A percentile compares a stretch with the other conserved stretches of the same genome.
Evolutionary conservation across 306 rosid species (phyloP).

Genomic region (Pterocarpus macrocarpus): DNA sequence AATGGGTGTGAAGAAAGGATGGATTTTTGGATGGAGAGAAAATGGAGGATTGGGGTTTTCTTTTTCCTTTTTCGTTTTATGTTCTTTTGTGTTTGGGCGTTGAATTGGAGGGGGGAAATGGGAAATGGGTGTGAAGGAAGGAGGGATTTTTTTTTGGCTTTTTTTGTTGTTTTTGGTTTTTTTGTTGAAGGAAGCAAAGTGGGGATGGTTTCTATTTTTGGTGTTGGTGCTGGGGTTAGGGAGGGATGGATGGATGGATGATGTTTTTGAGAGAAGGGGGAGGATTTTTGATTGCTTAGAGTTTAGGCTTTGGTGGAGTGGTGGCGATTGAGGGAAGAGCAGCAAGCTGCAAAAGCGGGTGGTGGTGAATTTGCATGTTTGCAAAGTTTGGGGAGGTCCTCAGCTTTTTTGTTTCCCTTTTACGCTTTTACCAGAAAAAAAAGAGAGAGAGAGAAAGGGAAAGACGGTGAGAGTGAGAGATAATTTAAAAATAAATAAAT

Average conservation of each 20-base stretch:
- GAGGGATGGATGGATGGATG: neutral
- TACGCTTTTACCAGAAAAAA: slow-evolving; percentile 26
- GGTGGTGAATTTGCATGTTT: slow-evolving; percentile 50
- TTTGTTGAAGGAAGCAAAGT: neutral
- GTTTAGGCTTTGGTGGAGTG: slow-evolving; percentile 47
- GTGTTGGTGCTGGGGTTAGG: neutral
- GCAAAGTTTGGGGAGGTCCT: slow-evolving; percentile 48
- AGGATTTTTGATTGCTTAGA: slow-evolving; percentile 63
- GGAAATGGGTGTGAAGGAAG: neutral
- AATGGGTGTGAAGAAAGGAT: neutral
- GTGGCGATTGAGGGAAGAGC: slow-evolving; percentile 40
- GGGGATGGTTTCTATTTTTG: slow-evolving; percentile 29
- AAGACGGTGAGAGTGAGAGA: neutral
- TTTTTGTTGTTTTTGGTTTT: neutral
- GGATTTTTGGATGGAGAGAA: neutral
- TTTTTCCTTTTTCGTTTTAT: no score
- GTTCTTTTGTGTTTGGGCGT: neutral
- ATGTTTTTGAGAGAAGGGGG: no score
- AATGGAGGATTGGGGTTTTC: no score
- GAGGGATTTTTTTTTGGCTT: neutral
- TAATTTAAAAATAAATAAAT: neutral
- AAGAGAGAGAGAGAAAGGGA: neutral
- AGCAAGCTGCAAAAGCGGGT: slow-evolving; percentile 48
- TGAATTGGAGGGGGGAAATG: slow-evolving; percentile 11
- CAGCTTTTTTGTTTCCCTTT: slow-evolving; percentile 47